These are phyloP conservation scores for Termitomyces sp. DNA, from an alignment of 768 basidiomycete species.

Conservation along the genomic window DNA sequence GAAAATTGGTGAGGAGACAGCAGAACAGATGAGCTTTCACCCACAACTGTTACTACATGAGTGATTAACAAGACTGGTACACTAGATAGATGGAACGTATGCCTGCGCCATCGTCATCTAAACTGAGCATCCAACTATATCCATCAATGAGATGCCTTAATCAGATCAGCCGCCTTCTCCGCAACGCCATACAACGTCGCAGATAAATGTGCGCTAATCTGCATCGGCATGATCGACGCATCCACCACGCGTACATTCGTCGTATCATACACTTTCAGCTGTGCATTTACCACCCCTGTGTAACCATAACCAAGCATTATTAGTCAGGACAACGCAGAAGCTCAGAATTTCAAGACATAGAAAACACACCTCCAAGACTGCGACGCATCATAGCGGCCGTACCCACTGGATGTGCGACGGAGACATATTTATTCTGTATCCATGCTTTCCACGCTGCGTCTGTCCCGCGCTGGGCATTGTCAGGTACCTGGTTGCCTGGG, in stretches of 20 bases:
- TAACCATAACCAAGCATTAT: background rate
- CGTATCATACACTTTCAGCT: constrained; percentile 41
- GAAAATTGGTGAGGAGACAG: too few species aligned
- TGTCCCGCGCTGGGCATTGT: constrained; percentile 36
- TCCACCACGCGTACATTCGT: constrained; percentile 48
- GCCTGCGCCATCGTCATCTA: background rate
- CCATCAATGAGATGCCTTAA: constrained; percentile 30
- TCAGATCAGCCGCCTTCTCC: constrained; percentile 48
- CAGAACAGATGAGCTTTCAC: background rate
- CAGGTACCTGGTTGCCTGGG: constrained; percentile 37
- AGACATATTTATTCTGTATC: constrained; percentile 34
- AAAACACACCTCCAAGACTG: background rate
- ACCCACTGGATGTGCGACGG: constrained; percentile 45
- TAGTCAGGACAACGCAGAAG: background rate
- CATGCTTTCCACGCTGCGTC: constrained; percentile 41
- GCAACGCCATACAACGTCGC: constrained; percentile 49
- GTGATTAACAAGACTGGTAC: background rate
- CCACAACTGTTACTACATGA: background rate
- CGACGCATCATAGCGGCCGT: constrained; percentile 18
- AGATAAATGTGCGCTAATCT: constrained; percentile 40
- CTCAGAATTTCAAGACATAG: too few species aligned
- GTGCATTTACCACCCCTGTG: constrained; percentile 41
- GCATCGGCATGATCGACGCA: constrained; percentile 42
- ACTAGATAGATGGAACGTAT: background rate
- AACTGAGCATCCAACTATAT: background rate